A percentile compares a stretch with the other conserved stretches of the same genome.
Conservation (phyloP, 306 rosid genomes). For the Cicer cuneatum region DNA sequence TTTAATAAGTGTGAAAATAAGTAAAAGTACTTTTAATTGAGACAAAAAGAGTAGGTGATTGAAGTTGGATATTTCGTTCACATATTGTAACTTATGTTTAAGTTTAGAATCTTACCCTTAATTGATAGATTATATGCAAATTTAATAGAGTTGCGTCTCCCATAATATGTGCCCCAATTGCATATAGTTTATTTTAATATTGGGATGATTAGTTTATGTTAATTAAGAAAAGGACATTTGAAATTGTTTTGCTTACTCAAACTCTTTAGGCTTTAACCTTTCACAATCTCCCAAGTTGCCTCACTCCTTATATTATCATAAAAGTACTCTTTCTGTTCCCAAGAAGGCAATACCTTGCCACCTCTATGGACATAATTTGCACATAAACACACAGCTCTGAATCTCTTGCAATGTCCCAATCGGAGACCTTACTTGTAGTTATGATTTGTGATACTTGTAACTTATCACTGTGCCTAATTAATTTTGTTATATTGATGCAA, state of each 20-base stretch:
- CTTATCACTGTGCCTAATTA: conserved; percentile 9
- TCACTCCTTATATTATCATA: conserved; percentile 55
- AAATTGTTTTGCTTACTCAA: conserved; percentile 62
- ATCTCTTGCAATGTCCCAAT: conserved; percentile 69
- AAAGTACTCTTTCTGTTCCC: conserved; percentile 62
- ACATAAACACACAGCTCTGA: conserved; percentile 67
- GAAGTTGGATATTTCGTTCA: too few species aligned
- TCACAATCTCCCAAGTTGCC: conserved; percentile 77
- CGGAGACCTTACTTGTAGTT: conserved; percentile 27
- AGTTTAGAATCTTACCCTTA: too few species aligned
- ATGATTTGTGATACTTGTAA: neutral
- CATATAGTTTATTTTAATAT: too few species aligned
- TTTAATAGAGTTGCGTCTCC: too few species aligned
- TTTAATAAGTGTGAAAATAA: too few species aligned
- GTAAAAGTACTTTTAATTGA: too few species aligned
- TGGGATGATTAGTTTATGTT: conserved; percentile 44
- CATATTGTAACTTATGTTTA: too few species aligned
- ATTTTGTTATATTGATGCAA: conserved; percentile 38
- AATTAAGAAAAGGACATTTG: conserved; percentile 43
- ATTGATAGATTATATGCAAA: too few species aligned
- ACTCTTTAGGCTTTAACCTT: conserved; percentile 55
- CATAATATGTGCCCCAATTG: too few species aligned
- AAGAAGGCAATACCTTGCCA: conserved; percentile 49
- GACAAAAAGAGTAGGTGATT: too few species aligned
- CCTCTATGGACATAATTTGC: conserved; percentile 49